Percentiles rank a stretch among this genome's conserved stretches.
Conservation (phyloP, 1,284 basidiomycete species). For the Hortiboletus rubellus region DNA sequence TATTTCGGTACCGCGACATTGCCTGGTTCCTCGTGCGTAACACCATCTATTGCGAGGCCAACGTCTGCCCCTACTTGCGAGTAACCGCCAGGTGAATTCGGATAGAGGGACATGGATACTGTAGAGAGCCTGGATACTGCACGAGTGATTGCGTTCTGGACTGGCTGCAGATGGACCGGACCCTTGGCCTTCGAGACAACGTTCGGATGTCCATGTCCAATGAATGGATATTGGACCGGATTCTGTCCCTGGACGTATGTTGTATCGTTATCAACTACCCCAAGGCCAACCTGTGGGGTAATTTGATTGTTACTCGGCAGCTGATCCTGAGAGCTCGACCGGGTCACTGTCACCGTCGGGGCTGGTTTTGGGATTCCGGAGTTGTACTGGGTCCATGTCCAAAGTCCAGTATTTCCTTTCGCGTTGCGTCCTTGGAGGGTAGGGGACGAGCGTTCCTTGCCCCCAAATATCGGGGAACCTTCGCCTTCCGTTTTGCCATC, state of each 20-base stretch:
- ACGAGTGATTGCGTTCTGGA: constrained; percentile 39
- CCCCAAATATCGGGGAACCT: constrained; percentile 73
- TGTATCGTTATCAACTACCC: constrained; percentile 1
- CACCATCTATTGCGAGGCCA: constrained; percentile 46
- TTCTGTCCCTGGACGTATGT: constrained; percentile 11
- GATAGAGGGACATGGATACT: constrained; percentile 55
- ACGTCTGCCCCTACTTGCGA: constrained; percentile 35
- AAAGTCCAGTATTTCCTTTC: constrained; percentile 41
- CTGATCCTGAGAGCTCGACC: constrained; percentile 23
- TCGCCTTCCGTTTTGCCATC: constrained; percentile 47
- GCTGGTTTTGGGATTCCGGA: constrained; percentile 38
- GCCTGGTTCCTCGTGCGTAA: constrained; percentile 45
- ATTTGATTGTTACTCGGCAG: constrained; percentile 2
- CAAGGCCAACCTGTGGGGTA: background rate
- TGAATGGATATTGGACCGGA: constrained; percentile 26
- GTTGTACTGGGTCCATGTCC: constrained; percentile 67
- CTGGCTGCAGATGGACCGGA: constrained; percentile 35
- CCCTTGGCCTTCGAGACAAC: constrained; percentile 24
- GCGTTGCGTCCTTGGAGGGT: constrained; percentile 35
- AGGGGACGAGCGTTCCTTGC: constrained; percentile 61
- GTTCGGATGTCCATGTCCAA: constrained; percentile 19
- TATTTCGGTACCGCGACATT: constrained; percentile 34
- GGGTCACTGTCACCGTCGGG: constrained; percentile 30
- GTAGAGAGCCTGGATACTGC: constrained; percentile 49
- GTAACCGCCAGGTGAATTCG: constrained; percentile 42